Conservation (phyloP, 2,329 filamentous ascomycete genomes). For the Diaporthe aspalathi region DNA sequence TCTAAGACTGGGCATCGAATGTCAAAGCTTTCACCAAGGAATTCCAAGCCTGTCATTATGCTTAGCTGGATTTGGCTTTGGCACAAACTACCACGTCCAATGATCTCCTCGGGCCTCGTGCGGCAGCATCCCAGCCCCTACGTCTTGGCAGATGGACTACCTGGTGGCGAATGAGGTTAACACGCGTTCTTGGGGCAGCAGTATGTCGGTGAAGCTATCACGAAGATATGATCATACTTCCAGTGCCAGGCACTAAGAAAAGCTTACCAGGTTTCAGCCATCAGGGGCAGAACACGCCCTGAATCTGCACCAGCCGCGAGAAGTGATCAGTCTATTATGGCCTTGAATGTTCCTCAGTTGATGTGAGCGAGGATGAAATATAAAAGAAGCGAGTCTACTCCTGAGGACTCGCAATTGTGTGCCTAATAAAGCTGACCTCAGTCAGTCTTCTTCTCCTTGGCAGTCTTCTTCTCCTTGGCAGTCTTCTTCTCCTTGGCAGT, state of each 20-base stretch:
- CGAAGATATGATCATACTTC: slow-evolving; percentile 22
- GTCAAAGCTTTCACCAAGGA: slow-evolving; percentile 1
- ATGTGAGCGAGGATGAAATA: neutral
- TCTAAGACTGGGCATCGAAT: neutral
- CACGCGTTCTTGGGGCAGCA: neutral
- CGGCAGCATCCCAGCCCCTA: slow-evolving; percentile 4
- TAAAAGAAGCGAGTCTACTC: neutral
- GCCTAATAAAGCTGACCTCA: neutral
- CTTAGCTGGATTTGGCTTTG: slow-evolving; percentile 24
- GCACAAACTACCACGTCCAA: slow-evolving; percentile 24
- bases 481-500: no score
- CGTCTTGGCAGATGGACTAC: slow-evolving; percentile 6
- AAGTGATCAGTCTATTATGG: neutral
- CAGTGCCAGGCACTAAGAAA: slow-evolving; percentile 19
- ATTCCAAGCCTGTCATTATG: slow-evolving; percentile 28
- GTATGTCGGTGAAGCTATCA: slow-evolving; percentile 19
- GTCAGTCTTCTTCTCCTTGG: slow-evolving; percentile 4
- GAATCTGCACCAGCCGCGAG: neutral
- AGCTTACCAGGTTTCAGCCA: slow-evolving; percentile 22
- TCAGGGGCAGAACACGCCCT: neutral
- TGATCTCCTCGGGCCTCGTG: neutral
- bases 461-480: no score
- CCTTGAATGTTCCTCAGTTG: neutral
- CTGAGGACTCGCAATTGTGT: neutral
- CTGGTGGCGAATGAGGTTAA: neutral